These are phyloP conservation scores for Gentiana macrophylla DNA, from an alignment of 257 asterid species.

Conservation along the genomic window DNA sequence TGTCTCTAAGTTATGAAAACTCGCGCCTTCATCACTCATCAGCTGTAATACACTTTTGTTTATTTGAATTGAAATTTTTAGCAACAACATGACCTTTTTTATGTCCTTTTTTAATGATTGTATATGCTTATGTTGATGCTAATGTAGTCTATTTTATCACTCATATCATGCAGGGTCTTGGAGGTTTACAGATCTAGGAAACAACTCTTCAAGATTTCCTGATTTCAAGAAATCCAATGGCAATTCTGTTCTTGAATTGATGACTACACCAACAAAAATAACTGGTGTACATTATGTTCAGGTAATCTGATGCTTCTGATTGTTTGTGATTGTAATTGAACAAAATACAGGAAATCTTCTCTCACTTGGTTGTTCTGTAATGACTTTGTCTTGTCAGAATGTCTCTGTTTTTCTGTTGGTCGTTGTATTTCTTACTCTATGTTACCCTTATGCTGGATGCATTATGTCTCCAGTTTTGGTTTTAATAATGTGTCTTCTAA, in stretches of 20 bases:
- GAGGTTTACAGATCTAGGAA: too few species aligned
- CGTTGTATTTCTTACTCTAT: neutral
- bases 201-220: constrained; percentile 67
- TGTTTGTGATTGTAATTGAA: neutral
- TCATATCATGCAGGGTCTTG: too few species aligned
- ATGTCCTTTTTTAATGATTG: too few species aligned
- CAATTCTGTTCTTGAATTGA: constrained; percentile 67
- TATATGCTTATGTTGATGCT: too few species aligned
- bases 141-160: too few species aligned
- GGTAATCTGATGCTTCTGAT: constrained; percentile 35
- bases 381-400: neutral
- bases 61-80: too few species aligned
- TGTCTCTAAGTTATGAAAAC: too few species aligned
- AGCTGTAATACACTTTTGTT: too few species aligned
- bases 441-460: neutral
- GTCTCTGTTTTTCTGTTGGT: neutral
- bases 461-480: neutral
- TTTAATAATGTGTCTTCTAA: neutral
- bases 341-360: constrained; percentile 5
- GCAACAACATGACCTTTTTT: too few species aligned
- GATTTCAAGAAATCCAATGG: constrained; percentile 76
- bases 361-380: neutral
- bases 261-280: constrained; percentile 82
- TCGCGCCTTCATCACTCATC: too few species aligned
- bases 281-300: constrained; percentile 97